A percentile compares a stretch with the other conserved stretches of the same genome.
Evolutionary conservation across 1,284 basidiomycete genomes (phyloP).

Genomic region (Coniferiporia sulphurascens): DNA sequence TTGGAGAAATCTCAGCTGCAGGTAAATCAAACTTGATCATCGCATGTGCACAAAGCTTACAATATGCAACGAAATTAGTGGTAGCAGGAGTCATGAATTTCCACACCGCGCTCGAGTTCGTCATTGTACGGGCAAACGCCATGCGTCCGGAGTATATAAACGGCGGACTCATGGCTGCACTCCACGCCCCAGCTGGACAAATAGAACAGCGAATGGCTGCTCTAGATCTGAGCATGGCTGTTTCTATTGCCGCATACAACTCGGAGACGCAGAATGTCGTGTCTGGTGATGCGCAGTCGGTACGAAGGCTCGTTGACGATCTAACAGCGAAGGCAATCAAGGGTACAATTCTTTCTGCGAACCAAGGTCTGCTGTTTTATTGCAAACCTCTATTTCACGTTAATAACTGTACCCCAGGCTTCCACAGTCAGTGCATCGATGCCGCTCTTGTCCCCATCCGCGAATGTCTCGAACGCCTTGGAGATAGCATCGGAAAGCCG

Average conservation of each 20-base stretch:
- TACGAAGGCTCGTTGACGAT: slow-evolving; percentile 26
- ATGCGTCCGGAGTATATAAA: slow-evolving; percentile 27
- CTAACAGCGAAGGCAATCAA: slow-evolving; percentile 28
- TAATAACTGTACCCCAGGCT: slow-evolving; percentile 23
- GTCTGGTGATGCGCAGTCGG: slow-evolving; percentile 30
- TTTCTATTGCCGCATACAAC: slow-evolving; percentile 32
- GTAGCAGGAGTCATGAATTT: slow-evolving; percentile 27
- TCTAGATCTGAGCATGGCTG: slow-evolving; percentile 22
- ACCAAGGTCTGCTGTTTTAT: slow-evolving; percentile 23
- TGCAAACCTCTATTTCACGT: not conserved
- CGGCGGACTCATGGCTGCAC: slow-evolving; percentile 29
- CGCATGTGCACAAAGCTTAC: not conserved
- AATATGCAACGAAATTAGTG: slow-evolving; percentile 7
- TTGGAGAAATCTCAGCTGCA: slow-evolving; percentile 36
- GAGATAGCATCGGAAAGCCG: slow-evolving; percentile 20
- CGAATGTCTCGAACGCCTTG: slow-evolving; percentile 27
- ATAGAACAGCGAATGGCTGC: slow-evolving; percentile 25
- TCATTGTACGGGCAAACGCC: slow-evolving; percentile 29
- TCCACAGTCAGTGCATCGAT: slow-evolving; percentile 32
- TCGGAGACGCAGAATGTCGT: slow-evolving; percentile 29
- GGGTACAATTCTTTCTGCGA: slow-evolving; percentile 28
- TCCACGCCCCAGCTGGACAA: slow-evolving; percentile 23
- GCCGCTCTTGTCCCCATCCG: slow-evolving; percentile 26
- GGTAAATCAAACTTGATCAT: slow-evolving; percentile 22
- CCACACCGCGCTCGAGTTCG: slow-evolving; percentile 29